Conservation (phyloP, 352 stramenopile species). For the Phytophthora melonis region DNA sequence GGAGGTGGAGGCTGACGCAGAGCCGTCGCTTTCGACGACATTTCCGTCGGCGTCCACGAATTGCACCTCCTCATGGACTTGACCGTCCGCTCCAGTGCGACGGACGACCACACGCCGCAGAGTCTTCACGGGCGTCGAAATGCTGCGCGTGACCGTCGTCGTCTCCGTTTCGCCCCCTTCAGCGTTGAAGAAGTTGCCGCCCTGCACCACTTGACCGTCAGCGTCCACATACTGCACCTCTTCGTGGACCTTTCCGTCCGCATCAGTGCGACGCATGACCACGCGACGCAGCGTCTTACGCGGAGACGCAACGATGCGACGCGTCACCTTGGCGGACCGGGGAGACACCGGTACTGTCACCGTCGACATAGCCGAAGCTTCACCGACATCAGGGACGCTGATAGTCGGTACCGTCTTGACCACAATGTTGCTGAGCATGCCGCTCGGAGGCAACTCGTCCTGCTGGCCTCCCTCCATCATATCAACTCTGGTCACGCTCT, state of each 20-base stretch:
- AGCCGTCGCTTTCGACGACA: conserved; percentile 2
- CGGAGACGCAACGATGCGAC: conserved; percentile 30
- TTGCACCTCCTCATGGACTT: conserved; percentile 29
- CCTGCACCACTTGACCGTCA: conserved; percentile 21
- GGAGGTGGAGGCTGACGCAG: neutral
- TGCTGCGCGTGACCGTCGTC: conserved; percentile 14
- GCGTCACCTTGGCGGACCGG: conserved; percentile 26
- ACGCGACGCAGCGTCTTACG: conserved; percentile 35
- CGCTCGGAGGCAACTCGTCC: conserved; percentile 6
- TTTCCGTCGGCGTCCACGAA: conserved; percentile 24
- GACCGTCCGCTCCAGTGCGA: conserved; percentile 22
- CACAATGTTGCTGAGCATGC: conserved; percentile 29
- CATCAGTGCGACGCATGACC: conserved; percentile 23
- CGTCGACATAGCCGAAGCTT: neutral
- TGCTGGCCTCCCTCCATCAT: conserved; percentile 10
- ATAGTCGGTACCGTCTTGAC: conserved; percentile 32
- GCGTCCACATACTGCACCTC: conserved; percentile 33
- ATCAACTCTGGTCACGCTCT: conserved; percentile 12
- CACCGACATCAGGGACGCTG: neutral
- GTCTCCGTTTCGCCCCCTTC: conserved; percentile 6
- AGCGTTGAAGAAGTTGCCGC: conserved; percentile 20
- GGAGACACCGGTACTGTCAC: conserved; percentile 21
- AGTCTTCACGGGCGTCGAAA: conserved; percentile 19
- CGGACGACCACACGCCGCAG: conserved; percentile 25
- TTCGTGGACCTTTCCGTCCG: conserved; percentile 31